These are phyloP conservation scores for Cladosporium austrohemisphaericum DNA, from an alignment of 2,329 filamentous ascomycete genomes.

Conservation along the genomic window DNA sequence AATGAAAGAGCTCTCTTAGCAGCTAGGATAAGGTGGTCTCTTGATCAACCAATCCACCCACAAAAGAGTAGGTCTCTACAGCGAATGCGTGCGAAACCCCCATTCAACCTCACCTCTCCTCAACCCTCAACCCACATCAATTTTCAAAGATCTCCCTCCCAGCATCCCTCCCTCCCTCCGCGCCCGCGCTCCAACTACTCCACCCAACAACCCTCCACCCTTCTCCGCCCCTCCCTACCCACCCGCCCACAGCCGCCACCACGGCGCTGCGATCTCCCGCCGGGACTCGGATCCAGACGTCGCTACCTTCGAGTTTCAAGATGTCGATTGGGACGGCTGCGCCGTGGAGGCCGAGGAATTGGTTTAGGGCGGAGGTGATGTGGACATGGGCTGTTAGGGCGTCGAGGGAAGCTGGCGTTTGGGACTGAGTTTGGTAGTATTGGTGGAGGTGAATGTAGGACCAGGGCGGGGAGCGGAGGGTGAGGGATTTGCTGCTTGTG, in stretches of 20 bases:
- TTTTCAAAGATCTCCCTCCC: slow-evolving; percentile 51
- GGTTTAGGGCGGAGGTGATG: slow-evolving; percentile 59
- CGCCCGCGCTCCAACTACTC: slow-evolving; percentile 61
- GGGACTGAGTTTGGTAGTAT: slow-evolving; percentile 26
- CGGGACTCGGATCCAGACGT: slow-evolving; percentile 64
- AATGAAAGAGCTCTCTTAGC: no score
- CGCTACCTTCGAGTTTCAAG: slow-evolving; percentile 54
- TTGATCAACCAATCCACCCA: no score
- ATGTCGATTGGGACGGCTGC: slow-evolving; percentile 66
- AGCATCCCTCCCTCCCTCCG: slow-evolving; percentile 49
- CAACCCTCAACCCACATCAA: no score
- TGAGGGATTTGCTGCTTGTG: slow-evolving; percentile 27
- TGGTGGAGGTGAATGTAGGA: slow-evolving; percentile 43
- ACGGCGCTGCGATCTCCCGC: slow-evolving; percentile 58
- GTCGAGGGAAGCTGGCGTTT: slow-evolving; percentile 45
- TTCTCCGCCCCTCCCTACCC: slow-evolving; percentile 48
- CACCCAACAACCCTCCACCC: slow-evolving; percentile 53
- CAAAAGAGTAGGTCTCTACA: no score
- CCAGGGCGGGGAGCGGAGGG: slow-evolving; percentile 38
- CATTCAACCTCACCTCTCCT: background rate
- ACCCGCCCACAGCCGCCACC: slow-evolving; percentile 63
- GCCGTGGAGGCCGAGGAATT: slow-evolving; percentile 69
- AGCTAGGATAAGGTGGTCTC: no score
- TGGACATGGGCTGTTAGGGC: slow-evolving; percentile 60
- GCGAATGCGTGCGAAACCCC: background rate